Evolutionary conservation across 1,284 basidiomycete genomes (phyloP).

Genomic region (Rhodotorula sp.): DNA sequence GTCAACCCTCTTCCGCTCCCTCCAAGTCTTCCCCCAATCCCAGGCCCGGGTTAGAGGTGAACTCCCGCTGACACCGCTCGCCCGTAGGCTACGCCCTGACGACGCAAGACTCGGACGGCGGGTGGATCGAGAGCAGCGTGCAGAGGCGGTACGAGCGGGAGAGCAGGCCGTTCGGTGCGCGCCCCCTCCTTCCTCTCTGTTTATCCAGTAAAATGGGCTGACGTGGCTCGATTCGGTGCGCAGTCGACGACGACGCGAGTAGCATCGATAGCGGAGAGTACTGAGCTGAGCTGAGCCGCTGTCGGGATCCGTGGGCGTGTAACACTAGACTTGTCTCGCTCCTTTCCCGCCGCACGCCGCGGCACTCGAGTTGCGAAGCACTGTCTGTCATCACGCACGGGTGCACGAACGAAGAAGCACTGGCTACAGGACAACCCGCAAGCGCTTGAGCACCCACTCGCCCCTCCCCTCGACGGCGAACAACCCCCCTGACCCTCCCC

Average conservation of each 20-base stretch:
- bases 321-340: too few relatives aligned
- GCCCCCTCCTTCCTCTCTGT: background rate
- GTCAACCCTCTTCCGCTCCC: background rate
- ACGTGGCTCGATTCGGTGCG: background rate
- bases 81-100: constrained; percentile 26
- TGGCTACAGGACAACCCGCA: background rate
- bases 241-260: constrained; percentile 8
- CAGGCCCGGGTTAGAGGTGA: too few relatives aligned
- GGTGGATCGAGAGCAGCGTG: constrained; percentile 23
- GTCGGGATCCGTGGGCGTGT: too few relatives aligned
- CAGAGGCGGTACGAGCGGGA: constrained; percentile 23
- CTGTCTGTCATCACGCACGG: too few relatives aligned
- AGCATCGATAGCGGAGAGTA: background rate
- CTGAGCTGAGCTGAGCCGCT: background rate
- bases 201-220: too few relatives aligned
- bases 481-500: background rate
- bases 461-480: background rate
- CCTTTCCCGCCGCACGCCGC: too few relatives aligned
- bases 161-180: constrained; percentile 9
- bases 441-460: background rate
- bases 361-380: too few relatives aligned
- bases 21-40: too few relatives aligned
- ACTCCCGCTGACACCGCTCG: background rate
- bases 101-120: constrained; percentile 25
- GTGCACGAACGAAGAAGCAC: too few relatives aligned